Percentiles rank a stretch among this genome's conserved stretches.
Evolutionary conservation across 208 protist genomes (phyloP).

Genomic region (Trypanosomatidae sp.): DNA sequence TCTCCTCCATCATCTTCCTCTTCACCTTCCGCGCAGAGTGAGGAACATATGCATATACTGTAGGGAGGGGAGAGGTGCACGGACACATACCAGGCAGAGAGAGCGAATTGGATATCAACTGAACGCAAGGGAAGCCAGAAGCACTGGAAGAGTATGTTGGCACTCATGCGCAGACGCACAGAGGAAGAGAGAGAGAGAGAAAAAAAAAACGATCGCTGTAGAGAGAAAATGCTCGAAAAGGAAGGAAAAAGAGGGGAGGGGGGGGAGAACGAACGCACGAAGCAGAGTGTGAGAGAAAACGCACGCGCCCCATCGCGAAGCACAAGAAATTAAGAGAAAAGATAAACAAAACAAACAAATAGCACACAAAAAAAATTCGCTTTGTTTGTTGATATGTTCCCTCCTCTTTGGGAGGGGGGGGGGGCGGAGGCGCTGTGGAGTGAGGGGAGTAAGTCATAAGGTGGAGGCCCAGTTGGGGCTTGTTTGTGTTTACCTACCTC

Average conservation of each 20-base stretch:
- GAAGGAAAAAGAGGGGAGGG: too few relatives aligned
- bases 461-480: neutral
- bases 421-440: too few relatives aligned
- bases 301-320: neutral
- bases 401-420: too few relatives aligned
- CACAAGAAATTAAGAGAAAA: neutral
- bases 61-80: neutral
- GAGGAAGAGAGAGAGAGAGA: neutral
- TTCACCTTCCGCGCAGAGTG: neutral
- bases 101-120: neutral
- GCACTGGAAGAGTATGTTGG: neutral
- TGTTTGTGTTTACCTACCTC: neutral
- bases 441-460: neutral
- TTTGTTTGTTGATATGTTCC: too few relatives aligned
- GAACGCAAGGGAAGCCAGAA: neutral
- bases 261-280: neutral
- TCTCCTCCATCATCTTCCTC: neutral
- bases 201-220: neutral
- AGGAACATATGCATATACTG: neutral
- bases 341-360: neutral
- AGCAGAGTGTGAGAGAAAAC: neutral
- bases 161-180: neutral
- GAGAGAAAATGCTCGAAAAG: neutral
- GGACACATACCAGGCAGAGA: neutral
- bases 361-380: constrained; percentile 1